Percentiles rank a stretch among this genome's conserved stretches.
phyloP scores from a whole-genome alignment of 768 basidiomycete genomes.

The Agaricus bisporus region DNA sequence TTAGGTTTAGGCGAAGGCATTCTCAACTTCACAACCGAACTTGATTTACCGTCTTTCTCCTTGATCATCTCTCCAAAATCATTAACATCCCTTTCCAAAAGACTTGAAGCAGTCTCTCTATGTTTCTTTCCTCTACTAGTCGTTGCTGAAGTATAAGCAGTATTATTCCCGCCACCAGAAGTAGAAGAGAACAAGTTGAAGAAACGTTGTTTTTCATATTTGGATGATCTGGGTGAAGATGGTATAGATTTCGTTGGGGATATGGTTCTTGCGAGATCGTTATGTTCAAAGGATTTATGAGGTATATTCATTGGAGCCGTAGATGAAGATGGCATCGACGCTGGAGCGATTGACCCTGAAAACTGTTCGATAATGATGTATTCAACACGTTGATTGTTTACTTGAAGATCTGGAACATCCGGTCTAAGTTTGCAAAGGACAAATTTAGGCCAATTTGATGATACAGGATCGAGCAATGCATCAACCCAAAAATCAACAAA shows the following conservation, averaged over 20 bases:
- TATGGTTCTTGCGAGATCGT: neutral
- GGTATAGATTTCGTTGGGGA: slow-evolving; percentile 7
- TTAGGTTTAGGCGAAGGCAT: slow-evolving; percentile 24
- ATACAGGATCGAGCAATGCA: slow-evolving; percentile 62
- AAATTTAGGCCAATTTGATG: slow-evolving; percentile 61
- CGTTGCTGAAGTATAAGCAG: slow-evolving; percentile 22
- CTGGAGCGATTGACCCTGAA: slow-evolving; percentile 25
- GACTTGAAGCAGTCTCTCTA: slow-evolving; percentile 19
- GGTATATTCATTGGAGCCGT: too few relatives aligned
- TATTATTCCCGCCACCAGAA: slow-evolving; percentile 16
- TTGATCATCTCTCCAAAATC: slow-evolving; percentile 68
- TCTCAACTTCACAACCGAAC: slow-evolving; percentile 17
- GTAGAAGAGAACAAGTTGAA: slow-evolving; percentile 46
- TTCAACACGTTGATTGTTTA: slow-evolving; percentile 34
- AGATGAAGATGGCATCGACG: neutral
- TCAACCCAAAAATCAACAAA: slow-evolving; percentile 84
- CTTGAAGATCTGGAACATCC: slow-evolving; percentile 18
- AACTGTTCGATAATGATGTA: slow-evolving; percentile 71
- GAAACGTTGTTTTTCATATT: slow-evolving; percentile 58
- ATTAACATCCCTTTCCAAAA: slow-evolving; percentile 28
- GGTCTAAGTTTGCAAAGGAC: slow-evolving; percentile 63
- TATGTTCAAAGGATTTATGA: neutral
- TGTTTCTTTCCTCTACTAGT: slow-evolving; percentile 25
- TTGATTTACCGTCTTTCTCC: slow-evolving; percentile 31
- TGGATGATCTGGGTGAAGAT: slow-evolving; percentile 37